Evolutionary conservation across 176 grass and related monocot genomes (phyloP).

Genomic region (Phyllostachys edulis): DNA sequence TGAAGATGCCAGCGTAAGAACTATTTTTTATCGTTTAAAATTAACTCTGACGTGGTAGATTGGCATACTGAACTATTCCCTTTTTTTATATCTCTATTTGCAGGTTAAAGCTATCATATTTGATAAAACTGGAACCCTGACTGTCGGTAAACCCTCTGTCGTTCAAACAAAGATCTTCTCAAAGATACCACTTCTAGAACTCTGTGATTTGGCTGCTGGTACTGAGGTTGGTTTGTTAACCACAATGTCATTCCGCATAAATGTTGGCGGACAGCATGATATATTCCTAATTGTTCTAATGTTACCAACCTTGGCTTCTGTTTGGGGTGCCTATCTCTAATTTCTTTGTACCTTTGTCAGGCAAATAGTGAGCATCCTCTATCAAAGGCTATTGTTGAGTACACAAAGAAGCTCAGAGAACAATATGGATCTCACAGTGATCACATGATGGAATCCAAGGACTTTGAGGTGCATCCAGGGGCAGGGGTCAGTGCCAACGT

Average conservation of each 20-base stretch:
- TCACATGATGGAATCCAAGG: slow-evolving; percentile 60
- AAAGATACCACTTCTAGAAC: slow-evolving; percentile 65
- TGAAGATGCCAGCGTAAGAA: slow-evolving; percentile 5
- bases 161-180: slow-evolving; percentile 87
- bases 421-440: slow-evolving; percentile 67
- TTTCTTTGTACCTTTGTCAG: slow-evolving; percentile 32
- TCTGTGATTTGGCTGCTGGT: slow-evolving; percentile 82
- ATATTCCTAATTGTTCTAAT: not conserved
- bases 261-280: not conserved
- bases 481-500: slow-evolving; percentile 79
- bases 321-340: not conserved
- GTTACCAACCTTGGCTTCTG: not conserved
- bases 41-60: slow-evolving; percentile 1
- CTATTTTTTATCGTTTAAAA: slow-evolving; percentile 9
- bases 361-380: slow-evolving; percentile 94
- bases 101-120: slow-evolving; percentile 91
- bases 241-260: not conserved
- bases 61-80: not conserved
- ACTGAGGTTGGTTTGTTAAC: slow-evolving; percentile 64
- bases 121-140: slow-evolving; percentile 98
- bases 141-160: slow-evolving; percentile 86
- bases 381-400: slow-evolving; percentile 82
- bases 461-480: slow-evolving; percentile 91
- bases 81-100: slow-evolving; percentile 21
- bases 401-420: slow-evolving; percentile 74